Conservation (phyloP, 371 early-diverging fungal species). For the Mortierella sp. region DNA sequence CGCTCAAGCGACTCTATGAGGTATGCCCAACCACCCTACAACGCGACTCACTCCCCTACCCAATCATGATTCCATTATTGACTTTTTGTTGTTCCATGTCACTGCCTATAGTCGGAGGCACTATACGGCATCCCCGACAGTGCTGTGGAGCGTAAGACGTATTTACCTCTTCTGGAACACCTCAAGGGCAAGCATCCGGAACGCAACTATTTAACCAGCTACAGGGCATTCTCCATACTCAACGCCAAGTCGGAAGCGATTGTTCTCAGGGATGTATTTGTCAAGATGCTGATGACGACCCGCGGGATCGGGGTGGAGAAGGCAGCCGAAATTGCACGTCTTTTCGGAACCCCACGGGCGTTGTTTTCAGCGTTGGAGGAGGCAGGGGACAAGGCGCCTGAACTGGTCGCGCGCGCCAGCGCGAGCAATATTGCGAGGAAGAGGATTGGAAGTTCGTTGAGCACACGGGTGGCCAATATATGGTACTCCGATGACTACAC, state of each 20-base stretch:
- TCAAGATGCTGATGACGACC: conserved; percentile 83
- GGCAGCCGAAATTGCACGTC: conserved; percentile 72
- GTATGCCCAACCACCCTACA: conserved; percentile 17
- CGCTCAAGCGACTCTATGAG: conserved; percentile 60
- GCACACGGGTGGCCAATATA: conserved; percentile 64
- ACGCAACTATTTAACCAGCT: conserved; percentile 62
- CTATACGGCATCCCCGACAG: conserved; percentile 69
- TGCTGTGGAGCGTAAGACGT: conserved; percentile 62
- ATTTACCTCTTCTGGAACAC: conserved; percentile 60
- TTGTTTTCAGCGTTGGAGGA: conserved; percentile 59
- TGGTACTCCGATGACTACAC: conserved; percentile 63
- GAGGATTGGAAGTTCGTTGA: conserved; percentile 62
- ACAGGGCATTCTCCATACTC: conserved; percentile 66
- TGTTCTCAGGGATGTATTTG: conserved; percentile 76
- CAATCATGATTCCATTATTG: conserved; percentile 6
- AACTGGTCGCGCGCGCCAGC: conserved; percentile 40
- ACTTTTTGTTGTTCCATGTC: neutral
- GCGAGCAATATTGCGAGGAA: conserved; percentile 55
- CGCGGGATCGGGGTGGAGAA: conserved; percentile 87
- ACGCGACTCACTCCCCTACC: neutral
- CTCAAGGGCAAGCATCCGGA: conserved; percentile 54
- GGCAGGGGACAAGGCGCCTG: neutral
- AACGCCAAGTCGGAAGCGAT: conserved; percentile 78
- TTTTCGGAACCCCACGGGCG: conserved; percentile 75
- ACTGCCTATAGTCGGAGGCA: conserved; percentile 23